Percentiles rank a stretch among this genome's conserved stretches.
These are phyloP conservation scores for Naganishia kalamii DNA, from an alignment of 768 basidiomycete species.

Conservation along the genomic window DNA sequence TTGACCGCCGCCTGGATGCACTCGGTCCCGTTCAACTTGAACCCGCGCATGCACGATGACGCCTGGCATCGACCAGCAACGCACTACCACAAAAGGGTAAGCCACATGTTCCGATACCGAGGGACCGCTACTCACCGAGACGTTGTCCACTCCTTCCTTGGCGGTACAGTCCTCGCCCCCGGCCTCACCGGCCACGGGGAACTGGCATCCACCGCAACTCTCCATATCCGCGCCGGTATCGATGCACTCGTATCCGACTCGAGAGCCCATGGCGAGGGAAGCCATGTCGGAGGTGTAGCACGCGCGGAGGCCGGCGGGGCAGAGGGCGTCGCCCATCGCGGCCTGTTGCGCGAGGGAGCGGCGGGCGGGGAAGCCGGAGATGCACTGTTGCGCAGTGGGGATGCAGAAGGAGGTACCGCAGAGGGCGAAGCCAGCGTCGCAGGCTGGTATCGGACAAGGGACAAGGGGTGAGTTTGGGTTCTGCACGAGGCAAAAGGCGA, in stretches of 20 bases:
- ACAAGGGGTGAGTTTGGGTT: not conserved
- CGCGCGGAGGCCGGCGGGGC: not conserved
- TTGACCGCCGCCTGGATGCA: not conserved
- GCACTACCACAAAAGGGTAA: not conserved
- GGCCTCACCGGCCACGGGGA: not conserved
- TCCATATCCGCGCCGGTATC: slow-evolving; percentile 4
- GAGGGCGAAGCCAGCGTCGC: not conserved
- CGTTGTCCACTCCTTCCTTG: not conserved
- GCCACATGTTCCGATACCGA: too few species aligned
- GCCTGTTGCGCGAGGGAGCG: not conserved
- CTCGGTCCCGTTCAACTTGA: not conserved
- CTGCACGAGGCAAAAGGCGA: too few species aligned
- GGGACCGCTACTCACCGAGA: not conserved
- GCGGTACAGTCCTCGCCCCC: slow-evolving; percentile 13
- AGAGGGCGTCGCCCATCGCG: not conserved
- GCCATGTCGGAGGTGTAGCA: not conserved
- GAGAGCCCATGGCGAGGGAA: not conserved
- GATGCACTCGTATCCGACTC: slow-evolving; percentile 13
- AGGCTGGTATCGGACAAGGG: not conserved
- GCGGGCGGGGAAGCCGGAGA: not conserved
- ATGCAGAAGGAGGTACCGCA: slow-evolving; percentile 2
- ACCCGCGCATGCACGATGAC: not conserved
- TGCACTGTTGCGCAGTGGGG: not conserved
- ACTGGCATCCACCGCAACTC: slow-evolving; percentile 13
- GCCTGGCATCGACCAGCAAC: not conserved